Base-by-base conservation (phyloP, 164 flowering plant species). In the Piper betle region DNA sequence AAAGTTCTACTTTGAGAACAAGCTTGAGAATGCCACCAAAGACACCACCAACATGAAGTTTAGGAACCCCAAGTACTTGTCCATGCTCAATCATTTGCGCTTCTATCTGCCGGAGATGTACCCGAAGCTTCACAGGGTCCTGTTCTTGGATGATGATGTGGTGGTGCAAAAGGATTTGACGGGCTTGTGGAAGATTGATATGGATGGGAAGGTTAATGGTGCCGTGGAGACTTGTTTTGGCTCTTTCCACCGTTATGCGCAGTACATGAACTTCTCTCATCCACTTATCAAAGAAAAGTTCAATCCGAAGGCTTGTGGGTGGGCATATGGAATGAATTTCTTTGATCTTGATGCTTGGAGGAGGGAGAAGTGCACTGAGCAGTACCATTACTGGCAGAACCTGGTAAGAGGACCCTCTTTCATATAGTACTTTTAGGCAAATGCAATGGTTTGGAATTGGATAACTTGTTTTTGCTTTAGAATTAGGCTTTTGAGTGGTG, bases 21-120 rank as follows among this genome's bases (percentile, higher is more conserved):
- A 55, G 65, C 60, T 62, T 13, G 76, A 73, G 55, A 73, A 73
- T 64, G 76, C 76, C 18, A 73, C 76, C 0, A 69, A 73, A 58
- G 76, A 73, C 19, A 52, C 72, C 17, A 68, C 60, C 7, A 69
- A 72, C 19, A 57, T 72, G 69, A 72, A 72, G 55, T 72, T 72
- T 16, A 62, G 75, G 61, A 72, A 72, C 48, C 75, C 75, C 3
- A 72, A 72, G 60, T 72, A 72, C 46, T 50, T 68, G 19, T 69
- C 72, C 2, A 59, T 54, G 53, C 33, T 70, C 52, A 70, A 70
- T 37, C 69, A 66, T 52, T 55, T 70, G 17, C 54, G 72, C 41
- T 69, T 69, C 39, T 69, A 69, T 69, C 20, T 69, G 50, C 68
- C 62, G 17, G 72, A 69, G 64, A 64, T 69, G 62, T 65, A 65